Conservation (phyloP, 768 basidiomycete genomes). For the Nevesoporus exiguus region DNA sequence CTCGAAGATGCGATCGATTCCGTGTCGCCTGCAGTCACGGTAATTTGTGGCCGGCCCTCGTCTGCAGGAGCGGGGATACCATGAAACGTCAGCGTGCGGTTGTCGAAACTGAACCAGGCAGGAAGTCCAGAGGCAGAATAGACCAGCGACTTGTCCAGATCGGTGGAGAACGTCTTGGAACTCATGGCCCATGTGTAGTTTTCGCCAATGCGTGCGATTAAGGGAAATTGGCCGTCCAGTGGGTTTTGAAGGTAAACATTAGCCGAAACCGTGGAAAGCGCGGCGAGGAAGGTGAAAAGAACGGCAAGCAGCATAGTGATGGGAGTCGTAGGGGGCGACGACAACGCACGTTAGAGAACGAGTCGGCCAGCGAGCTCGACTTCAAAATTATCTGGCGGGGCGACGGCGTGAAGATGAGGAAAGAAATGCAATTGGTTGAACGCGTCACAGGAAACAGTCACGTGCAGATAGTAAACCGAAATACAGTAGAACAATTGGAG, state of each 20-base stretch:
- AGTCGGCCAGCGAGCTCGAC: conserved; percentile 61
- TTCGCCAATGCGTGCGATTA: conserved; percentile 64
- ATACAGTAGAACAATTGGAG: conserved; percentile 6
- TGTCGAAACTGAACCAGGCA: conserved; percentile 74
- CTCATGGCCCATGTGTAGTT: conserved; percentile 72
- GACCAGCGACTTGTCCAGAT: conserved; percentile 38
- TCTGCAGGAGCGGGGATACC: conserved; percentile 67
- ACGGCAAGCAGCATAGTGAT: conserved; percentile 62
- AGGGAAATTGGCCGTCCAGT: conserved; percentile 70
- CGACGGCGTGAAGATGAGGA: not conserved
- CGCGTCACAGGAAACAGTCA: conserved; percentile 24
- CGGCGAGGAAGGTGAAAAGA: conserved; percentile 51
- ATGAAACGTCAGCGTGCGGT: conserved; percentile 51
- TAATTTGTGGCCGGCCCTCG: conserved; percentile 58
- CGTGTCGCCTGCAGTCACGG: conserved; percentile 58
- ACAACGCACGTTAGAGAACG: conserved; percentile 36
- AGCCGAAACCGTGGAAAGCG: conserved; percentile 39
- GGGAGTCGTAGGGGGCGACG: conserved; percentile 46
- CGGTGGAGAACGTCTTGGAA: conserved; percentile 57
- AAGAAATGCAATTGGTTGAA: conserved; percentile 16
- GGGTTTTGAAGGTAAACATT: conserved; percentile 55
- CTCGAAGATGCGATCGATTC: conserved; percentile 48
- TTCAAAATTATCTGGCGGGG: conserved; percentile 16
- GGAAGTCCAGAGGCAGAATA: conserved; percentile 63
- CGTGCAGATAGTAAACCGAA: conserved; percentile 21